Base-by-base conservation (phyloP, 345 rosid genomes). In the Chamaenerion angustifolium region DNA sequence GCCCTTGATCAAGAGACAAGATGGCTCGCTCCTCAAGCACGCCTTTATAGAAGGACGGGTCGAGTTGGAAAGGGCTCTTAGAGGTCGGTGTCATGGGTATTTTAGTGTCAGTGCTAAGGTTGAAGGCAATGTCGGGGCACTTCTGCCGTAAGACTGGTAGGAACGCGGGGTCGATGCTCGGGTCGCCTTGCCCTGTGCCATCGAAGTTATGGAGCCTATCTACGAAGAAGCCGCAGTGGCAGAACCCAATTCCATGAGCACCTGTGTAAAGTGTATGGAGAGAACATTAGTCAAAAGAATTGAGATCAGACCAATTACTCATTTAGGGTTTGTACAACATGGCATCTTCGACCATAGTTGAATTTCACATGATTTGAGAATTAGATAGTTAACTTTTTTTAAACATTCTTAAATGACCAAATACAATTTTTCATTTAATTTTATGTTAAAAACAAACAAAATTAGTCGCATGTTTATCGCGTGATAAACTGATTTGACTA, bases 171-270 rank as follows among this genome's bases (percentile, higher is more conserved):
- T 59, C 56, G 0, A 59, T 51, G 42, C 18, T 37, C 11, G 63
- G 63, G 51, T 59, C 63, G 37, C 56, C 50, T 49, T 44, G 45
- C 18, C 49, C 56, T 1, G 51, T 16, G 27, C 63, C 63, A 17
- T 8, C 2, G 44, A 51, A 59, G 56, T 59, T 59, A 56, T 59
- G 51, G 11, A 59, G 51, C 19, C 56, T 13, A 43, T 59, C 63
- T 44, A 45, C 45, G 49, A 59, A 51, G 49, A 59, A 59, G 13
- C 48, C 56, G 44, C 63, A 59, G 3, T 59, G 63, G 56, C 56
- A 42, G 42, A 59, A 51, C n/a, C 63, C 63, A 1, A 51, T 45
- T n/a, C 49, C 55, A 50, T 59, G 63, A 23, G 63, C 56, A 16
- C 63, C 63, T 59, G 55, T 0, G 5, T n/a, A n/a, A n/a, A n/a